Percentiles rank a stretch among this genome's conserved stretches.
These are phyloP conservation scores for Solanum hybrid DNA, from an alignment of 305 asterid genomes.

Conservation along the genomic window DNA sequence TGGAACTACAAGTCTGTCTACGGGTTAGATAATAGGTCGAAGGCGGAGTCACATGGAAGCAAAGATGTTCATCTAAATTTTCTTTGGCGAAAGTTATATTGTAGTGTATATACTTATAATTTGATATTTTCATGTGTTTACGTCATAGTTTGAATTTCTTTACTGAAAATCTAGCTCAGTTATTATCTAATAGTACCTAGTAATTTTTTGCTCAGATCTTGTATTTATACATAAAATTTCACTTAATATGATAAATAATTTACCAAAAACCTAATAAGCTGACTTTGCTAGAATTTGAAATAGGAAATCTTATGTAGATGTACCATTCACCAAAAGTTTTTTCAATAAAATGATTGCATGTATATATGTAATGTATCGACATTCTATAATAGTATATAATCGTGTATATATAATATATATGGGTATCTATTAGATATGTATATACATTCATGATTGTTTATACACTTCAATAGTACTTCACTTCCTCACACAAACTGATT, in stretches of 20 bases:
- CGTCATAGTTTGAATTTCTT: neutral
- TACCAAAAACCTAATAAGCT: neutral
- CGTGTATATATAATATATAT: too few species aligned
- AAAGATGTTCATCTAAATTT: neutral
- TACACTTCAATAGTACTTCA: neutral
- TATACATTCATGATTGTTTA: neutral
- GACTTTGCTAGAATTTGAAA: neutral
- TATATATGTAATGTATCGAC: neutral
- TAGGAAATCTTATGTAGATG: neutral
- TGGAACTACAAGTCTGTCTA: neutral
- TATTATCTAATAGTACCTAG: neutral
- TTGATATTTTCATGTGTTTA: neutral
- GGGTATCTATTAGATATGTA: too few species aligned
- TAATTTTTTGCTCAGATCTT: neutral
- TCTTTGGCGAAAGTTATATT: neutral
- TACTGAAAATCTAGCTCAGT: neutral
- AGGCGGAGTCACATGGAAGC: neutral
- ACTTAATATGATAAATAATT: neutral
- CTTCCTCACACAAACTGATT: neutral
- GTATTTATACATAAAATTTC: neutral
- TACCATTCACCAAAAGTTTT: too few species aligned
- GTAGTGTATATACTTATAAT: neutral
- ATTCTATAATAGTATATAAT: too few species aligned
- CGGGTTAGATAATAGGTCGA: neutral
- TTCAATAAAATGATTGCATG: neutral